Evolutionary conservation across 345 rosid genomes (phyloP).

Genomic region (Pugionium dolabratum): DNA sequence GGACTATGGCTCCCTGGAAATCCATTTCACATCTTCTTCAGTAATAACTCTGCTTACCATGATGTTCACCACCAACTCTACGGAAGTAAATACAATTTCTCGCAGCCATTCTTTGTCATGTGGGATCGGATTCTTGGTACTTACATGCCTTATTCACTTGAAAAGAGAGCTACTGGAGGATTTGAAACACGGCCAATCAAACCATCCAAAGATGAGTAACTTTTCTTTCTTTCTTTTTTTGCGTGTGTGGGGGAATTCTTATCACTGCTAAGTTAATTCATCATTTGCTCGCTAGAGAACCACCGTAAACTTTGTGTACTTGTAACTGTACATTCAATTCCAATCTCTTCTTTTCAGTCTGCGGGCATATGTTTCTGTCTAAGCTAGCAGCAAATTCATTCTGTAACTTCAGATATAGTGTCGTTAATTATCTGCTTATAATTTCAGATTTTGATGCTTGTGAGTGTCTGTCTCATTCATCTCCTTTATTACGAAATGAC

Average conservation of each 20-base stretch:
- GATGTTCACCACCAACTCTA: constrained; percentile 85
- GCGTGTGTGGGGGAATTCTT: no score
- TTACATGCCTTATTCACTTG: constrained; percentile 72
- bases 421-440: constrained; percentile 18
- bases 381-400: constrained; percentile 23
- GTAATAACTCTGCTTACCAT: constrained; percentile 77
- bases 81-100: constrained; percentile 72
- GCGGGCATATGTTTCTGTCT: constrained; percentile 24
- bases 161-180: constrained; percentile 67
- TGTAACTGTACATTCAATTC: constrained; percentile 39
- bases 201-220: constrained; percentile 51
- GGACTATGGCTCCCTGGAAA: constrained; percentile 78
- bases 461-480: constrained; percentile 1
- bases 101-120: constrained; percentile 76
- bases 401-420: constrained; percentile 27
- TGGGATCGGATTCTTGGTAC: constrained; percentile 82
- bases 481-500: constrained; percentile 13
- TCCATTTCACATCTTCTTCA: constrained; percentile 69
- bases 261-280: neutral
- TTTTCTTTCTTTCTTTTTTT: neutral
- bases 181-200: constrained; percentile 61
- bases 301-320: constrained; percentile 20
- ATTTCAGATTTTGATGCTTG: constrained; percentile 21
- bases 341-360: neutral
- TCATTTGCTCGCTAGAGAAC: constrained; percentile 30